Evolutionary conservation across 2,329 filamentous ascomycete species (phyloP), one percentile per base, ranked within the genome.

Genomic region (Xylaria multiplex): DNA sequence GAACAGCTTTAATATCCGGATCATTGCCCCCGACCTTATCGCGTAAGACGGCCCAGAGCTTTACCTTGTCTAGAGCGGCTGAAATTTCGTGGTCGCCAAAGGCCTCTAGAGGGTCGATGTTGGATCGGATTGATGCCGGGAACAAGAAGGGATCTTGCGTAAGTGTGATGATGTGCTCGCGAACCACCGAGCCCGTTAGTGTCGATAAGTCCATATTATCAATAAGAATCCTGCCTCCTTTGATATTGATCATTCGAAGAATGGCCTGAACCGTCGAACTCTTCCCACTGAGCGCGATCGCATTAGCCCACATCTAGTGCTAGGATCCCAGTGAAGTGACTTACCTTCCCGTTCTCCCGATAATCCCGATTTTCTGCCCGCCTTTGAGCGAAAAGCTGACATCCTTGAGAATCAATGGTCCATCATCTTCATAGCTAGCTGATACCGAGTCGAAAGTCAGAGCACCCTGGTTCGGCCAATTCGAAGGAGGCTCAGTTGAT

Each of bases 331-430:
- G 8, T 6, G 9, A 35, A 3, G 27, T 11, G 3, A 45, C 52
- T 40, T 59, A 64, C 66, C 66, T 81, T 68, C 82, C 84, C 24
- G 81, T 87, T 3, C 84, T 78, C 1, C 85, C 85, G 50, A 82
- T 83, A 14, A 87, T 79, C 3, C 80, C 79, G n/a, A 83, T 74
- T 71, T 81, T 81, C 70, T 84, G 75, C 32, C 84, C 84, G 0
- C 81, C 71, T 64, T 71, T 22, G 48, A 79, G 62, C 0, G 43
- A 58, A 19, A 80, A 60, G 9, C 52, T 70, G 0, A 79, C 6
- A 8, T 71, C 46, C 6, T 64, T 65, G 0, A 80, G 65, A 30
- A 57, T 59, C 32, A 57, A 46, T 2, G 45, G 40, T 65, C 68
- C 54, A 71, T 70, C 64, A 1, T 61, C 57, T 50, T 50, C 67